Conservation (phyloP, 2,329 filamentous ascomycete species). For the Penicillium concentricum region DNA sequence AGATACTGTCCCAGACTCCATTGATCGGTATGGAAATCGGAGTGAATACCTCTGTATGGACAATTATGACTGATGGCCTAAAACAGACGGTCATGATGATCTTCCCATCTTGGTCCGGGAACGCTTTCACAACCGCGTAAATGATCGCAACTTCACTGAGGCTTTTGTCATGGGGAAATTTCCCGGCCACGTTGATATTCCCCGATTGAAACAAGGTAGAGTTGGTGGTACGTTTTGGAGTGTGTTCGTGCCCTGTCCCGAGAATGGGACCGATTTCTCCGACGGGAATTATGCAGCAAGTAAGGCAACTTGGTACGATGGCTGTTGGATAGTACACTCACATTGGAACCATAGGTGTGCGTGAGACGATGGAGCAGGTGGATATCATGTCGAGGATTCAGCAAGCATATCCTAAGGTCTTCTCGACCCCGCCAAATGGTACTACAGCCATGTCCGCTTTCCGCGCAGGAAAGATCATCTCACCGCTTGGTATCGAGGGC, state of each 20-base stretch:
- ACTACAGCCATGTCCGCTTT: conserved; percentile 63
- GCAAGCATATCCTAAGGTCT: conserved; percentile 43
- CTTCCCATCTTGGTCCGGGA: conserved; percentile 71
- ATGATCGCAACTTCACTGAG: conserved; percentile 68
- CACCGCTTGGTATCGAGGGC: conserved; percentile 78
- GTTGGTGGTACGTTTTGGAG: conserved; percentile 89
- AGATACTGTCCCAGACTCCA: conserved; percentile 48
- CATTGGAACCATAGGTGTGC: conserved; percentile 24
- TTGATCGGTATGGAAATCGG: conserved; percentile 45
- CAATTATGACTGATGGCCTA: neutral
- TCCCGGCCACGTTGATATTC: conserved; percentile 72
- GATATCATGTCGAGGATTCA: conserved; percentile 38
- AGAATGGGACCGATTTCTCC: conserved; percentile 69
- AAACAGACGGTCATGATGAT: conserved; percentile 83
- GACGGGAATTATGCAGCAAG: conserved; percentile 68
- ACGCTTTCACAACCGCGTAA: conserved; percentile 73
- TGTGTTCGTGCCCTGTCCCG: conserved; percentile 75
- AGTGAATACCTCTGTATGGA: neutral
- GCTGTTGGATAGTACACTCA: neutral
- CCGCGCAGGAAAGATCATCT: conserved; percentile 64
- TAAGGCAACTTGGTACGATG: conserved; percentile 40
- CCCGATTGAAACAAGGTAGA: conserved; percentile 65
- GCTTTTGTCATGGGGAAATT: conserved; percentile 71
- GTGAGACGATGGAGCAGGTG: conserved; percentile 37
- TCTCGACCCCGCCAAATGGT: conserved; percentile 58